A percentile compares a stretch with the other conserved stretches of the same genome.
phyloP scores from a whole-genome alignment of 306 rosid species.

The Cajanus cajan region DNA sequence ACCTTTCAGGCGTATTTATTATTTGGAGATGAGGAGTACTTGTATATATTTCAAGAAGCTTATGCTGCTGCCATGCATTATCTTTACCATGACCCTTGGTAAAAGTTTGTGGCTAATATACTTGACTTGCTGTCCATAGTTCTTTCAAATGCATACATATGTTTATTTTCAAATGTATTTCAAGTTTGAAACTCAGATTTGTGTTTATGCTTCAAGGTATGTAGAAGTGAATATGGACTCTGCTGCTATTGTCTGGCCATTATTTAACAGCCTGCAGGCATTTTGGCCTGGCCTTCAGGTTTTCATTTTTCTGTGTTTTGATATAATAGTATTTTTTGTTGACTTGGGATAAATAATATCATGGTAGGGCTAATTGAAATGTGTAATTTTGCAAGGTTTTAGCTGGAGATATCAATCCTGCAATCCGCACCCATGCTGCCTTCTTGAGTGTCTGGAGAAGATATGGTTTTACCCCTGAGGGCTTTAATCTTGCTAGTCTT shows the following conservation, averaged over 20 bases:
- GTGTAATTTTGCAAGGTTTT: slow-evolving; percentile 67
- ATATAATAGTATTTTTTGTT: slow-evolving; percentile 15
- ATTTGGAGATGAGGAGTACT: slow-evolving; percentile 96
- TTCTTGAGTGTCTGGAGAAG: slow-evolving; percentile 96
- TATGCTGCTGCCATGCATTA: slow-evolving; percentile 93
- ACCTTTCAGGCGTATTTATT: slow-evolving; percentile 81
- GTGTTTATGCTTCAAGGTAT: slow-evolving; percentile 59
- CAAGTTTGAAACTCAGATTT: slow-evolving; percentile 27
- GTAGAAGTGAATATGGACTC: slow-evolving; percentile 99
- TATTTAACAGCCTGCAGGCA: slow-evolving; percentile 97
- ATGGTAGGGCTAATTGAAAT: slow-evolving; percentile 30
- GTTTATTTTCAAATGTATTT: slow-evolving; percentile 16
- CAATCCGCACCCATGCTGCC: slow-evolving; percentile 90
- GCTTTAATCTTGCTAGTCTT: slow-evolving; percentile 91
- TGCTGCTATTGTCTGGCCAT: slow-evolving; percentile 94
- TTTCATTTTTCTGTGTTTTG: slow-evolving; percentile 28
- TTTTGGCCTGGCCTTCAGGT: slow-evolving; percentile 99
- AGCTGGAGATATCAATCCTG: slow-evolving; percentile 95
- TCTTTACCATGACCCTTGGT: slow-evolving; percentile 96
- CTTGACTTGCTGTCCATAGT: slow-evolving; percentile 25
- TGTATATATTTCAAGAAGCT: slow-evolving; percentile 95
- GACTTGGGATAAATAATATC: slow-evolving; percentile 19
- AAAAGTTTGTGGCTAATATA: slow-evolving; percentile 47
- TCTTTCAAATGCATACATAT: slow-evolving; percentile 11
- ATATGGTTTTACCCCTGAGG: slow-evolving; percentile 98